A percentile compares a stretch with the other conserved stretches of the same genome.
These are phyloP conservation scores for Picea sitchensis DNA, from an alignment of 75 land plant species.

Conservation along the genomic window DNA sequence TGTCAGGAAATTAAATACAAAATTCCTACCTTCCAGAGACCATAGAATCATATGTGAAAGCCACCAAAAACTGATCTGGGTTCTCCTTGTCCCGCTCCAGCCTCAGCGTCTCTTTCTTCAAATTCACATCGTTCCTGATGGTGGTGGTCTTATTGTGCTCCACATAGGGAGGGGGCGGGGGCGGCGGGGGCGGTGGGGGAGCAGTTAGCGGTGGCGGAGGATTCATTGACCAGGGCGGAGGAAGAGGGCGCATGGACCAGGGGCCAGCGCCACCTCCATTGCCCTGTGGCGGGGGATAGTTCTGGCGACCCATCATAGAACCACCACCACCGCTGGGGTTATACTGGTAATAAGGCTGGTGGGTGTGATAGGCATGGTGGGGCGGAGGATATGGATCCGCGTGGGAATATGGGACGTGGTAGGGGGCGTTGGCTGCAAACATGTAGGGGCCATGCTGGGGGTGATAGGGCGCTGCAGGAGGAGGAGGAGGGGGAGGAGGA, in stretches of 20 bases:
- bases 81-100: slow-evolving; percentile 78
- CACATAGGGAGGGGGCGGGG: slow-evolving; percentile 34
- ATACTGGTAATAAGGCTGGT: slow-evolving; percentile 17
- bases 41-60: slow-evolving; percentile 90
- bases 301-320: slow-evolving; percentile 15
- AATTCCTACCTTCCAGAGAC: slow-evolving; percentile 70
- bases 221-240: slow-evolving; percentile 10
- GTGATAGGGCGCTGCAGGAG: slow-evolving; percentile 13
- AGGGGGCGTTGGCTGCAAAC: slow-evolving; percentile 18
- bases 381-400: slow-evolving; percentile 13
- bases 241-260: background rate
- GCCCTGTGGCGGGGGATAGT: slow-evolving; percentile 13
- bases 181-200: slow-evolving; percentile 4
- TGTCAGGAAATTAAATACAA: background rate
- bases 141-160: slow-evolving; percentile 91
- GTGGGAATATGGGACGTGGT: slow-evolving; percentile 24
- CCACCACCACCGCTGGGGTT: slow-evolving; percentile 16
- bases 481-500: slow-evolving; percentile 16
- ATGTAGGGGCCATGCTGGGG: slow-evolving; percentile 3
- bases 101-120: slow-evolving; percentile 75
- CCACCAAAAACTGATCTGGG: slow-evolving; percentile 64
- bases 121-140: slow-evolving; percentile 85
- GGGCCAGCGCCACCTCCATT: background rate
- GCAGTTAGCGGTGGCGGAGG: slow-evolving; percentile 8
- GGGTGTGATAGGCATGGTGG: slow-evolving; percentile 15